Evolutionary conservation across 768 basidiomycete genomes (phyloP).

Genomic region (Butyriboletus loyo): DNA sequence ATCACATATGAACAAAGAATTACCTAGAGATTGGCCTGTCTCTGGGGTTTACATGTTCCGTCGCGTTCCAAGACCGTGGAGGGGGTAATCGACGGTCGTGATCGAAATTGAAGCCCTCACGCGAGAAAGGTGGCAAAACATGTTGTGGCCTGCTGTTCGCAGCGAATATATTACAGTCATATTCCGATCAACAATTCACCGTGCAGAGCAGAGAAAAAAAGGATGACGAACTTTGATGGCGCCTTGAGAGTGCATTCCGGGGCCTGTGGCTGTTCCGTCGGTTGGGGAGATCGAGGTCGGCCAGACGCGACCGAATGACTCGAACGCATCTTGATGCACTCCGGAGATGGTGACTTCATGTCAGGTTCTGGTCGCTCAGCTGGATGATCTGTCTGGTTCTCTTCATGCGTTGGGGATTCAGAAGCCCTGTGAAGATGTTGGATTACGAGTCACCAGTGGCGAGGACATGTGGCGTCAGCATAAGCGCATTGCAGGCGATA

Average conservation of each 20-base stretch:
- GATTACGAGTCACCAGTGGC: constrained; percentile 22
- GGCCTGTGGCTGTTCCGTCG: constrained; percentile 18
- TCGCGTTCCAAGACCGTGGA: constrained; percentile 30
- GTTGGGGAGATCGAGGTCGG: constrained; percentile 18
- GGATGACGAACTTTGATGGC: constrained; percentile 24
- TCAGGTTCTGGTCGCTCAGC: constrained; percentile 12
- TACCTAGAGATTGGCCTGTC: constrained; percentile 29
- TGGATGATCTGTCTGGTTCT: constrained; percentile 13
- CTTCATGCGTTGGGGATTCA: constrained; percentile 27
- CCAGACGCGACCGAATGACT: constrained; percentile 17
- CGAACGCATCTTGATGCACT: constrained; percentile 21
- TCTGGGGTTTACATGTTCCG: constrained; percentile 20
- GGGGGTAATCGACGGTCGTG: constrained; percentile 32
- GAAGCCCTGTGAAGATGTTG: constrained; percentile 27
- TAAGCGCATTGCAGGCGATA: constrained; percentile 20
- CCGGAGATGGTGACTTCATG: constrained; percentile 20
- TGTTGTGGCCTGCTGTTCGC: constrained; percentile 33
- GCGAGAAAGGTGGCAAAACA: constrained; percentile 32
- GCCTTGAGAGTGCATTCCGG: constrained; percentile 22
- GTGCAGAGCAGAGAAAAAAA: constrained; percentile 7
- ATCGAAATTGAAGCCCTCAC: constrained; percentile 32
- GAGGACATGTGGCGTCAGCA: constrained; percentile 32
- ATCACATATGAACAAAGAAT: constrained; percentile 4
- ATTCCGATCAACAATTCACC: constrained; percentile 26
- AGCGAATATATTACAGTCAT: constrained; percentile 17